Conservation (phyloP, 23 red algal species). For the Gracilaria gracilis region DNA sequence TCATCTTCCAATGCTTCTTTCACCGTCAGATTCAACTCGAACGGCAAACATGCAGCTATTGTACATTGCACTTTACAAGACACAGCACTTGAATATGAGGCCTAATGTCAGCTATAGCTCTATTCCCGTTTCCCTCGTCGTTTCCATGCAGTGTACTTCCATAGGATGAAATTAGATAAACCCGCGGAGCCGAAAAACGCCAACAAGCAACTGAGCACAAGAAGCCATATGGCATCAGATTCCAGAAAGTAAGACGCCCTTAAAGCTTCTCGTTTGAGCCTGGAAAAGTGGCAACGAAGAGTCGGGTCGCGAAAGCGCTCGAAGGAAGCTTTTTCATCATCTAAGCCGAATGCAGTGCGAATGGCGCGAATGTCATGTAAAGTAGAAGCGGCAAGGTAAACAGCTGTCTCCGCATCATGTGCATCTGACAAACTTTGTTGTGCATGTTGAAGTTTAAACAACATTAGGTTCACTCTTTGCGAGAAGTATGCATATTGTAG, state of each 20-base stretch:
- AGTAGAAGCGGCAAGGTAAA: constrained; percentile 52
- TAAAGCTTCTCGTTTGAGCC: constrained; percentile 63
- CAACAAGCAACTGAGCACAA: not conserved
- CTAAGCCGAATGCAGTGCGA: constrained; percentile 35
- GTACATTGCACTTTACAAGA: not conserved
- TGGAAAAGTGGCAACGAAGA: constrained; percentile 72
- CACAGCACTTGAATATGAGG: not conserved
- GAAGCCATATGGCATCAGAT: constrained; percentile 16
- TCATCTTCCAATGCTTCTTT: not conserved
- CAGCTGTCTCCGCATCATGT: constrained; percentile 49
- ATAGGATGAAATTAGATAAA: constrained; percentile 26
- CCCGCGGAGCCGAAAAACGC: not conserved
- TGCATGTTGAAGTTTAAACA: constrained; percentile 54
- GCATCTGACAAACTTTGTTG: constrained; percentile 36
- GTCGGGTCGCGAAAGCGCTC: constrained; percentile 67
- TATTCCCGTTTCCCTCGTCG: constrained; percentile 50
- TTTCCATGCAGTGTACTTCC: constrained; percentile 36
- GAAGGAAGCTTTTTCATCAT: constrained; percentile 32
- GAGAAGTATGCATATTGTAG: constrained; percentile 50
- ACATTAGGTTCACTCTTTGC: constrained; percentile 67
- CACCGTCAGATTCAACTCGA: not conserved
- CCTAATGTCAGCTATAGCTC: not conserved
- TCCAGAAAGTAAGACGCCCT: constrained; percentile 57
- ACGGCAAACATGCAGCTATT: not conserved
- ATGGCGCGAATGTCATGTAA: constrained; percentile 57